Evolutionary conservation across 1,139 yeast genomes (phyloP), one percentile per base, ranked within the genome.

Genomic region (Taiozyma sp.): DNA sequence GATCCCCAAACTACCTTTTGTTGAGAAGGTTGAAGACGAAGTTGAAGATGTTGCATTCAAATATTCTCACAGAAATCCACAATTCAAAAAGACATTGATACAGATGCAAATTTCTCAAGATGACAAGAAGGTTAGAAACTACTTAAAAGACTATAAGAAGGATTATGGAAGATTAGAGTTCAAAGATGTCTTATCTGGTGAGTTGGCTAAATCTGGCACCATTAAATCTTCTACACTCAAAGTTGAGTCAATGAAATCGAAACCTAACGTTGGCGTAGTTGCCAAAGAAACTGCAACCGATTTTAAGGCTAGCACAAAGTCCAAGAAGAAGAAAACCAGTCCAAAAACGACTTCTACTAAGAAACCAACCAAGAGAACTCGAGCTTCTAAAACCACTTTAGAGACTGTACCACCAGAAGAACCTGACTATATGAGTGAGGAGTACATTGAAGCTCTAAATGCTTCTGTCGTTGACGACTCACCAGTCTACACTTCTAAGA

Each of bases 21-120:
- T 63, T 7, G 51, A 61, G 7, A 46, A 52, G 2, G 43, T 52
- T 45, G 41, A 44, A 24, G 19, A 26, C 4, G 34, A 46, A 10
- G 34, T n/a, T 28, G 43, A 37, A 8, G 16, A 42, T 7, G 43
- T 42, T n/a, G 47, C 49, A 11, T 50, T 22, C 37, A 43, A 47
- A 7, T 58, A 42, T 43, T 57, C 60, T 4, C 47, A 56, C 30
- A 50, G 50, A 2, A 58, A 61, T 24, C 55, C 55, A 8, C 43
- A 43, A 7, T 61, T 62, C 58, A 61, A 56, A 37, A 56, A 54
- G 35, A 46, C 55, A 5, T 58, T 66, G 57, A 54, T 70, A 11
- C 56, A 59, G 43, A 54, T 71, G 60, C 75, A 71, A 50, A 68
- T 67, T 3, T 53, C 67, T 2, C 58, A 62, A 24, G 47, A 57